Evolutionary conservation across 495 filamentous ascomycete species (phyloP).

Genomic region (Poronia punctata): DNA sequence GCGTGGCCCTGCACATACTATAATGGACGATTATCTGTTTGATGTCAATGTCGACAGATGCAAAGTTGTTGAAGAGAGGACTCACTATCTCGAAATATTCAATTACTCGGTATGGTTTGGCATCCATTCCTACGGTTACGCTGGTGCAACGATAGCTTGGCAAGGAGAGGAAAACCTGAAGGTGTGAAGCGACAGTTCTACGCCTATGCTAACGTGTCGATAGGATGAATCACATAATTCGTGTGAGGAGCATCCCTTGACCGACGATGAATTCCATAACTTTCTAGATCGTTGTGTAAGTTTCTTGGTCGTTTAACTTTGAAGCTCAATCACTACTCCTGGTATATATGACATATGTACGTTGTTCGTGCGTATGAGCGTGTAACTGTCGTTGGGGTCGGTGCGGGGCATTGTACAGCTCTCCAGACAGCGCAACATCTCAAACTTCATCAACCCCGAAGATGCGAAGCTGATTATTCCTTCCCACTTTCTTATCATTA

Average conservation of each 20-base stretch:
- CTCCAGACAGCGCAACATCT: no score
- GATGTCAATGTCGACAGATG: constrained; percentile 34
- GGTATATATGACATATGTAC: no score
- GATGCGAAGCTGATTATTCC: no score
- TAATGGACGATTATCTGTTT: constrained; percentile 53
- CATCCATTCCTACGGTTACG: neutral
- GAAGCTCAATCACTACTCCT: no score
- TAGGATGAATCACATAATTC: constrained; percentile 26
- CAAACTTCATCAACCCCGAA: no score
- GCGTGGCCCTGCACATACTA: constrained; percentile 3
- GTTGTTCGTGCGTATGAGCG: no score
- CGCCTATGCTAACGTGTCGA: neutral
- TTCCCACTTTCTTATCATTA: no score
- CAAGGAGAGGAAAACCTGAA: no score
- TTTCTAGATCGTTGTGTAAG: constrained; percentile 43
- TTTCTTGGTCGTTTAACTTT: neutral
- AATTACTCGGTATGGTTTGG: constrained; percentile 41
- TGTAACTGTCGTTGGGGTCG: no score
- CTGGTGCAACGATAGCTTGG: neutral
- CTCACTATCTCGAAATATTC: constrained; percentile 47
- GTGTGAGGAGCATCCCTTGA: constrained; percentile 42
- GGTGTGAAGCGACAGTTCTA: neutral
- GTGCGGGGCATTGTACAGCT: no score
- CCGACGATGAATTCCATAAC: constrained; percentile 47
- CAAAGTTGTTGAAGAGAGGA: constrained; percentile 37